These are phyloP conservation scores for Eucalyptus shirleyi DNA, from an alignment of 345 rosid genomes.

Conservation along the genomic window DNA sequence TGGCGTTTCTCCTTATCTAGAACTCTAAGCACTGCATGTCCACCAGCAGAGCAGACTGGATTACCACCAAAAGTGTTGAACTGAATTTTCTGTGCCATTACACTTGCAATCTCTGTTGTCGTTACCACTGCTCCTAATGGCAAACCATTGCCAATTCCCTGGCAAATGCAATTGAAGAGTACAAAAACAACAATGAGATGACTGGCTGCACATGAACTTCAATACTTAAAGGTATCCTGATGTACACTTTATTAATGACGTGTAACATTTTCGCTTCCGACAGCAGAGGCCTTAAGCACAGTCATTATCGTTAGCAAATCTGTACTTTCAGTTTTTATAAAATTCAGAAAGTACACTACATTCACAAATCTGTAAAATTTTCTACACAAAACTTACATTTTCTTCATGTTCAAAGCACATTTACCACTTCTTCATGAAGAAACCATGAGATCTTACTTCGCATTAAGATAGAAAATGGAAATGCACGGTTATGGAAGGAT, in stretches of 20 bases:
- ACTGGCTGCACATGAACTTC: conserved; percentile 2
- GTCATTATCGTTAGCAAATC: neutral
- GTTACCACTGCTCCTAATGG: conserved; percentile 96
- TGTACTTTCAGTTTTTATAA: neutral
- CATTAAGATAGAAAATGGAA: neutral
- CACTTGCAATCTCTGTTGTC: conserved; percentile 90
- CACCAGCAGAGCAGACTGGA: conserved; percentile 96
- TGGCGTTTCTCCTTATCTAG: conserved; percentile 87
- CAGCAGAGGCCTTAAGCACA: neutral
- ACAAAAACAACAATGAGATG: neutral
- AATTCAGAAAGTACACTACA: neutral
- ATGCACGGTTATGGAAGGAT: neutral
- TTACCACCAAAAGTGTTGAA: conserved; percentile 97
- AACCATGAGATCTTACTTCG: neutral
- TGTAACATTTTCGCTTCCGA: neutral
- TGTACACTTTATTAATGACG: neutral
- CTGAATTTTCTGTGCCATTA: conserved; percentile 75
- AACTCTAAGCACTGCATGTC: conserved; percentile 86
- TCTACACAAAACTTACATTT: neutral
- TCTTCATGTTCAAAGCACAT: neutral
- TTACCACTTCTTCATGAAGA: neutral
- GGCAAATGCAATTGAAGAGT: neutral
- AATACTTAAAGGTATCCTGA: neutral
- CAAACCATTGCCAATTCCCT: conserved; percentile 96
- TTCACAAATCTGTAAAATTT: neutral